These are phyloP conservation scores for Amanita phalloides DNA, from an alignment of 768 basidiomycete species.

Conservation along the genomic window DNA sequence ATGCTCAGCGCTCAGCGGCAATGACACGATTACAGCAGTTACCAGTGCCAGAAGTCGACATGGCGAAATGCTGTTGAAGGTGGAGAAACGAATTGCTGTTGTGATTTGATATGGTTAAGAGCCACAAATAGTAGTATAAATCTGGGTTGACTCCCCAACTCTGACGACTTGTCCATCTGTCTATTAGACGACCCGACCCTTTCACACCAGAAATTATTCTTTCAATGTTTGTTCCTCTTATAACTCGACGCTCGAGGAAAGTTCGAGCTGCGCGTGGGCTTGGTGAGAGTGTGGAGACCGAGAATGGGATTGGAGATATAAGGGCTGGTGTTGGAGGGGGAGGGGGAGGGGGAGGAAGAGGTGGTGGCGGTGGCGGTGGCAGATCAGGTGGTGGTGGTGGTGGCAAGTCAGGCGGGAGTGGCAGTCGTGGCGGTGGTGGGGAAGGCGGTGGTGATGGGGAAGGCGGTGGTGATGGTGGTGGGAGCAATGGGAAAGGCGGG, in stretches of 20 bases:
- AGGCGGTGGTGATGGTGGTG: constrained; percentile 1
- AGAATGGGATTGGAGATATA: not conserved
- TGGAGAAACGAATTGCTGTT: too few relatives aligned
- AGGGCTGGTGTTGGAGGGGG: not conserved
- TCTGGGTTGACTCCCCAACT: too few relatives aligned
- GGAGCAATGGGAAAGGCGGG: not conserved
- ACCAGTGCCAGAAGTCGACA: too few relatives aligned
- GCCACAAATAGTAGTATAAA: too few relatives aligned
- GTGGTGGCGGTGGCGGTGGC: not conserved
- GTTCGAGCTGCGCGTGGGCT: not conserved
- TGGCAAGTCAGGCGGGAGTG: not conserved
- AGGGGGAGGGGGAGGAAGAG: constrained; percentile 8
- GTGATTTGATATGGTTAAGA: too few relatives aligned
- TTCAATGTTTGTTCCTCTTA: constrained; percentile 18
- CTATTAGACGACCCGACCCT: too few relatives aligned
- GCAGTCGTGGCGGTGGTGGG: not conserved
- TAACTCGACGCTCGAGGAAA: constrained; percentile 11
- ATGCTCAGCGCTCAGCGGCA: too few relatives aligned
- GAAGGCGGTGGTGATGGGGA: too few relatives aligned
- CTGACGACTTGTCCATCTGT: too few relatives aligned
- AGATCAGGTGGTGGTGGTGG: not conserved
- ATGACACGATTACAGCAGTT: too few relatives aligned
- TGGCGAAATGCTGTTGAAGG: too few relatives aligned
- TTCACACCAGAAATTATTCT: not conserved
- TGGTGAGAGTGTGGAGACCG: not conserved